Evolutionary conservation across 2,329 filamentous ascomycete genomes (phyloP).

Genomic region (Verticillium albo-atrum): DNA sequence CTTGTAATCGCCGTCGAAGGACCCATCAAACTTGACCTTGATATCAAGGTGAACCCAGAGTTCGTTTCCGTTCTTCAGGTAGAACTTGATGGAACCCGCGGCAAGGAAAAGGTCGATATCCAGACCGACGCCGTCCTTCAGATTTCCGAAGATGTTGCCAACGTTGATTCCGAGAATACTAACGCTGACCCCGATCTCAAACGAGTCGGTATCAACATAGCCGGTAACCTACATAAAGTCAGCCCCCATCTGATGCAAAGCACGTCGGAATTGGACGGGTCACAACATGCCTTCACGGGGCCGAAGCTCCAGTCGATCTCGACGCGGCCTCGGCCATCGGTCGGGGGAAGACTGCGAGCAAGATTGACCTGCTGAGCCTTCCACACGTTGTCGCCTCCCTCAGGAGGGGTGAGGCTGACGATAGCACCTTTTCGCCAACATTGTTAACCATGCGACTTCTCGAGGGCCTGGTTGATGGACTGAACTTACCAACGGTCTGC

Average conservation of each 20-base stretch:
- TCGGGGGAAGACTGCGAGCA: neutral
- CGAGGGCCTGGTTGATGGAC: neutral
- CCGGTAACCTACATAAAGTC: neutral
- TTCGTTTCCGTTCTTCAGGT: conserved; percentile 8
- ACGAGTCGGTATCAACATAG: conserved; percentile 2
- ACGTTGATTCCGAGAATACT: conserved; percentile 1
- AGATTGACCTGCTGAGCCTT: neutral
- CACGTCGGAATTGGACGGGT: neutral
- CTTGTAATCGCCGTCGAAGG: conserved; percentile 3
- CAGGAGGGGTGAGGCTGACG: neutral
- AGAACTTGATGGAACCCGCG: conserved; percentile 3
- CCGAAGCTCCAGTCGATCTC: neutral
- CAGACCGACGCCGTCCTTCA: conserved; percentile 4
- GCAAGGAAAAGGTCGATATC: conserved; percentile 1
- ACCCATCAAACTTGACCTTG: conserved; percentile 2
- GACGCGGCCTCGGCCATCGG: neutral
- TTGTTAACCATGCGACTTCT: neutral
- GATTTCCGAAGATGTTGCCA: conserved; percentile 5
- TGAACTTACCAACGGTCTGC: neutral
- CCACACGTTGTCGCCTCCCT: neutral
- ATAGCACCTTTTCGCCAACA: neutral
- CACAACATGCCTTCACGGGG: neutral
- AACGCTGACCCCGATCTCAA: neutral
- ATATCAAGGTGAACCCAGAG: conserved; percentile 5
- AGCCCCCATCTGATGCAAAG: too few relatives aligned